These are phyloP conservation scores for Nitzschia sp. DNA, from an alignment of 108 stramenopile species.

Conservation along the genomic window DNA sequence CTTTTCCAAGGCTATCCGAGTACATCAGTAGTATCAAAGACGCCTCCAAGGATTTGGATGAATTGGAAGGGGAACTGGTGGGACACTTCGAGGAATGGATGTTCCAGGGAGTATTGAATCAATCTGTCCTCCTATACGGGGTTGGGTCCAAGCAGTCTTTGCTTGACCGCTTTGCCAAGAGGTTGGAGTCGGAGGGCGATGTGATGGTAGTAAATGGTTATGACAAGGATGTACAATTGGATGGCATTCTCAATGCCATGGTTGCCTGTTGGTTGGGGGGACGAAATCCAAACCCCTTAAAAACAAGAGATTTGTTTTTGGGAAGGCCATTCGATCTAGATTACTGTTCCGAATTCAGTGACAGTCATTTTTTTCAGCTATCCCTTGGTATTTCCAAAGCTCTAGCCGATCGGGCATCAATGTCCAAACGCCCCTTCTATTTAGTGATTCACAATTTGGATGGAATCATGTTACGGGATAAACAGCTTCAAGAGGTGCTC, in stretches of 20 bases:
- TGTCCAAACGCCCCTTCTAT: constrained; percentile 48
- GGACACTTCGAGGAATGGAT: constrained; percentile 53
- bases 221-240: constrained; percentile 42
- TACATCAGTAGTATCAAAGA: constrained; percentile 5
- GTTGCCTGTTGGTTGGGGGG: constrained; percentile 45
- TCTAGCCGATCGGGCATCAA: constrained; percentile 25
- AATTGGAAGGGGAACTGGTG: constrained; percentile 13
- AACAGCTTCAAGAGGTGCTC: constrained; percentile 56
- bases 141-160: constrained; percentile 65
- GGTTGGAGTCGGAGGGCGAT: constrained; percentile 33
- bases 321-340: not conserved
- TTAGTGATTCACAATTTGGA: constrained; percentile 78
- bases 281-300: not conserved
- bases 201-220: constrained; percentile 41
- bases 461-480: constrained; percentile 51
- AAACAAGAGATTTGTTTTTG: not conserved
- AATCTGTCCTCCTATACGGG: constrained; percentile 74
- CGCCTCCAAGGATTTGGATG: constrained; percentile 1
- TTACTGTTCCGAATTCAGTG: constrained; percentile 15
- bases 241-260: constrained; percentile 48
- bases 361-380: constrained; percentile 29
- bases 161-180: constrained; percentile 54
- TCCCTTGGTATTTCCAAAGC: constrained; percentile 50
- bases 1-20: constrained; percentile 12
- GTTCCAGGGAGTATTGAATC: constrained; percentile 58